Conservation (phyloP, 2,329 filamentous ascomycete genomes). For the Lasiodiplodia sp. region DNA sequence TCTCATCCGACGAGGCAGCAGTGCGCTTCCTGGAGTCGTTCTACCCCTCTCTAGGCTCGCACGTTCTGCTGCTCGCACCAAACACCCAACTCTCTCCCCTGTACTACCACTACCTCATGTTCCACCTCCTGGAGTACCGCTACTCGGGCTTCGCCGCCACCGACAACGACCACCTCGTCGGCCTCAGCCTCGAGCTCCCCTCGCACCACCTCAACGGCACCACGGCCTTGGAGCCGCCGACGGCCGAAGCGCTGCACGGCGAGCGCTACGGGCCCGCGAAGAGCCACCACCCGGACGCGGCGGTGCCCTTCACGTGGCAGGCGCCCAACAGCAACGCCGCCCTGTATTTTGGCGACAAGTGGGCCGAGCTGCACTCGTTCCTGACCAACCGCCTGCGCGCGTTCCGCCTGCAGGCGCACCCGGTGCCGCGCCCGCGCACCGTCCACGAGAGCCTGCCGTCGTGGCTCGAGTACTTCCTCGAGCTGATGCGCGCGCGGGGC, state of each 20-base stretch:
- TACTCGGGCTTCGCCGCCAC: constrained; percentile 64
- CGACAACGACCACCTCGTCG: constrained; percentile 68
- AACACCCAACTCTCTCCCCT: constrained; percentile 79
- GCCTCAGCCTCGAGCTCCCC: constrained; percentile 81
- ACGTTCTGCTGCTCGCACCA: constrained; percentile 85
- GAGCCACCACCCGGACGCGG: constrained; percentile 37
- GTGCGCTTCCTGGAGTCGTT: constrained; percentile 84
- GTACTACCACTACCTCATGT: constrained; percentile 88
- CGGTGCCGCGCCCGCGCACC: constrained; percentile 40
- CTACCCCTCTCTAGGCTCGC: constrained; percentile 74
- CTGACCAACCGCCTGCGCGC: constrained; percentile 67
- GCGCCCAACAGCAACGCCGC: constrained; percentile 82
- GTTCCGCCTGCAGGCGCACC: constrained; percentile 37
- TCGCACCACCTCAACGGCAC: constrained; percentile 68
- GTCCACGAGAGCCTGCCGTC: constrained; percentile 74
- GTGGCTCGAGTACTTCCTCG: constrained; percentile 80
- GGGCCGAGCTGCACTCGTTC: constrained; percentile 85
- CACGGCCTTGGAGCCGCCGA: constrained; percentile 60
- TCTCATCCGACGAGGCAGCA: constrained; percentile 74
- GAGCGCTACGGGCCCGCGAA: constrained; percentile 35
- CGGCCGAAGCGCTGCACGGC: constrained; percentile 45
- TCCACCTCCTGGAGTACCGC: constrained; percentile 76
- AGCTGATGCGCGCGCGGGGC: constrained; percentile 76
- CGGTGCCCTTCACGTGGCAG: constrained; percentile 80
- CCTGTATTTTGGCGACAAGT: constrained; percentile 84